Evolutionary conservation across 805 yeast genomes (phyloP), one percentile per base, ranked within the genome.

Genomic region (Candida qinlingensis): DNA sequence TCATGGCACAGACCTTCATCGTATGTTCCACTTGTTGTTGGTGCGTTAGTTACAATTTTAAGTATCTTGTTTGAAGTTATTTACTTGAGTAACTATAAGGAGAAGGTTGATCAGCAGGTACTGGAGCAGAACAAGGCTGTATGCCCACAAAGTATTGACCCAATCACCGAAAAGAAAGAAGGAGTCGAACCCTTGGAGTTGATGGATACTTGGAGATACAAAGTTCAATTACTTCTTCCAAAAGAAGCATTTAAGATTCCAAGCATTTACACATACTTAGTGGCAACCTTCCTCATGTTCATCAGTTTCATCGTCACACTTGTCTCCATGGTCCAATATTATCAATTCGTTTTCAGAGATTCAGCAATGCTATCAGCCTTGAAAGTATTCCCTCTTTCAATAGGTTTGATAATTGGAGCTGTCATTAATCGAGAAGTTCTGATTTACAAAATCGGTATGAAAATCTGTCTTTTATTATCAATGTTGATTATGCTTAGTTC

Each of bases 1-100:
- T 57, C 59, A 0, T 75, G 79, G 79, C 59, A 60, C 3, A 47
- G 62, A 1, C 71, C 78, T 1, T 56, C 61, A 13, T 70, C 72
- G 1, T 73, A 73, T 50, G 73, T 72, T 12, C 67, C 78, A 0
- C 49, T 75, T 1, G 59, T 69, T 2, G 48, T 75, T 44, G 79
- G 78, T 1, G 43, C 67, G 10, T 26, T 69, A 3, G 44, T 68
- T n/a, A 42, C 70, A 4, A 13, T 61, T 6, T 31, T 44, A 5
- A 64, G 59, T 37, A 53, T 66, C 29, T 25, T 61, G 5, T 68
- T 61, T 57, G 79, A 74, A 54, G 49, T 53, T 8, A 52, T 48
- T 11, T 56, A 52, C 46, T 51, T 57, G 36, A 54, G 50, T 41
- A 29, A 36, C 12, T 61, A 44, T 40, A 58, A 50, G 41, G 41